phyloP scores from a whole-genome alignment of 306 rosid species.

The Morella rubra region DNA sequence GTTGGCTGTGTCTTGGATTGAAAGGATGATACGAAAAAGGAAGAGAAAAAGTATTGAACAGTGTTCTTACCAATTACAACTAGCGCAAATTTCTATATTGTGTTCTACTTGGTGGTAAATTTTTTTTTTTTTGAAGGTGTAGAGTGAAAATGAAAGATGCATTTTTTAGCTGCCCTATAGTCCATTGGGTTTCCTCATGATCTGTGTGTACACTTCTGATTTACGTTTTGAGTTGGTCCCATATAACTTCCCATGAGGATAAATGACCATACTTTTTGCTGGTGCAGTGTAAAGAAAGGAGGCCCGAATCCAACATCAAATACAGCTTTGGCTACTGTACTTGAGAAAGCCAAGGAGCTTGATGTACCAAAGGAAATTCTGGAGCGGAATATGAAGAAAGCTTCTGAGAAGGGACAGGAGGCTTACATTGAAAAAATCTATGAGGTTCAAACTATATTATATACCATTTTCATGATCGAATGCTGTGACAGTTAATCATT shows the following conservation, averaged over 20 bases:
- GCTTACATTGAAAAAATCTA: constrained; percentile 82
- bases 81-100: constrained; percentile 6
- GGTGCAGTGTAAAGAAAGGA: constrained; percentile 69
- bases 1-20: constrained; percentile 6
- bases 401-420: constrained; percentile 92
- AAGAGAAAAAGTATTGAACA: neutral
- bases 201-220: neutral
- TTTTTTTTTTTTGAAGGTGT: neutral
- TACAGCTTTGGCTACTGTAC: constrained; percentile 65
- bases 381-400: constrained; percentile 86
- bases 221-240: neutral
- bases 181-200: neutral
- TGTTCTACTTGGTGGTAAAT: neutral
- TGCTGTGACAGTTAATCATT: neutral
- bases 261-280: constrained; percentile 13
- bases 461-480: constrained; percentile 18
- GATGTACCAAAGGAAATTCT: constrained; percentile 88
- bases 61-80: neutral
- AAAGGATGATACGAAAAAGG: neutral
- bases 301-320: constrained; percentile 78
- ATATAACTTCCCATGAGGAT: neutral
- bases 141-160: neutral
- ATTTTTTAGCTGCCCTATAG: neutral
- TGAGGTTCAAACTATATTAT: constrained; percentile 54
- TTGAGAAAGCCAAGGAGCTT: constrained; percentile 90